Conservation (phyloP, 768 basidiomycete species). For the Phlebiopsis flavidoalba region DNA sequence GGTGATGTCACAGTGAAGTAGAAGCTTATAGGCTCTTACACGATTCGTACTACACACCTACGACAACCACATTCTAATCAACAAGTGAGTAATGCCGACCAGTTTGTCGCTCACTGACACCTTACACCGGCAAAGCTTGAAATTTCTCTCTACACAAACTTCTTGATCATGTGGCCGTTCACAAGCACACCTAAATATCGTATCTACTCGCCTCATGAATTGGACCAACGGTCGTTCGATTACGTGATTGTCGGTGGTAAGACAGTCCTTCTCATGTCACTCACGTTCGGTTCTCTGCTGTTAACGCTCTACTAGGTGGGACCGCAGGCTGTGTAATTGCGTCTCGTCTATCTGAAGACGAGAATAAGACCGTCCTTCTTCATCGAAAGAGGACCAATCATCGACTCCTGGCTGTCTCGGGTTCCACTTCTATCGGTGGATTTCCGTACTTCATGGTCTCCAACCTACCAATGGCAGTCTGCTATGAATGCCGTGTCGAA, state of each 20-base stretch:
- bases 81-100: no score
- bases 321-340: conserved; percentile 37
- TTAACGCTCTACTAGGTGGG: conserved; percentile 24
- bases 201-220: conserved; percentile 8
- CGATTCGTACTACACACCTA: no score
- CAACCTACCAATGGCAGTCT: conserved; percentile 12
- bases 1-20: no score
- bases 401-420: conserved; percentile 25
- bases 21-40: no score
- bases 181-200: neutral
- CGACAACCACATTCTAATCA: no score
- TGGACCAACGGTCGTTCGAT: conserved; percentile 17
- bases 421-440: conserved; percentile 30
- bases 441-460: conserved; percentile 25
- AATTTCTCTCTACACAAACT: no score
- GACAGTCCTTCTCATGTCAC: neutral
- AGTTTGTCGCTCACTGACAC: no score
- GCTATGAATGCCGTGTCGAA: neutral
- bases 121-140: no score
- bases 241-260: conserved; percentile 22
- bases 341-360: conserved; percentile 31
- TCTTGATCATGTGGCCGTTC: conserved; percentile 20
- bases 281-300: neutral
- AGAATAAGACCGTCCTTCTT: conserved; percentile 26
- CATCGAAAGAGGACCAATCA: conserved; percentile 29